Percentiles rank a stretch among this genome's conserved stretches.
Conservation (phyloP, 2,329 filamentous ascomycete genomes). For the Pseudogymnoascus sp. region DNA sequence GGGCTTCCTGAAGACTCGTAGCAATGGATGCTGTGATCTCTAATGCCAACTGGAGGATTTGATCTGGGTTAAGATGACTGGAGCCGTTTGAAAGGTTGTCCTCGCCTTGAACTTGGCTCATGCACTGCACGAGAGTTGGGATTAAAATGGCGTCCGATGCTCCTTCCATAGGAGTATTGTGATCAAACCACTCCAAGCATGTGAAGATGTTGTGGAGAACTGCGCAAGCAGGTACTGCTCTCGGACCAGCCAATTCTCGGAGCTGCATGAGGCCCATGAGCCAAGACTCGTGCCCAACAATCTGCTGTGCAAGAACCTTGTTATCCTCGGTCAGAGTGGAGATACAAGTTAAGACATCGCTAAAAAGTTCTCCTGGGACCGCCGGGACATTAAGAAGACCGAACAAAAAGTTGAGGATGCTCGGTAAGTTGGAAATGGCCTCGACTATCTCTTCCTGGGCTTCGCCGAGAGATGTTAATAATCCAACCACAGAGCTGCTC, state of each 20-base stretch:
- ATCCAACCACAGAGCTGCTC: conserved; percentile 42
- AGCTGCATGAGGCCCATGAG: conserved; percentile 43
- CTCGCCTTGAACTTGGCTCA: conserved; percentile 18
- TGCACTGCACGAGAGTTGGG: conserved; percentile 32
- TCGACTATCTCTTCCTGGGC: conserved; percentile 53
- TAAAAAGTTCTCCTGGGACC: conserved; percentile 31
- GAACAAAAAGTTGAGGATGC: conserved; percentile 46
- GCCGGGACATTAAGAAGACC: conserved; percentile 37
- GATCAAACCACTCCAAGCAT: conserved; percentile 44
- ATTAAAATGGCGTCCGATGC: conserved; percentile 44
- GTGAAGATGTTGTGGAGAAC: conserved; percentile 55
- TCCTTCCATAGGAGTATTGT: conserved; percentile 39
- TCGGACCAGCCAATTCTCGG: conserved; percentile 38
- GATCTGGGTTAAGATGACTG: conserved; percentile 21
- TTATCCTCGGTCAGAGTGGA: conserved; percentile 55
- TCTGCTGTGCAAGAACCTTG: conserved; percentile 39
- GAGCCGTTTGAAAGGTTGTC: conserved; percentile 15
- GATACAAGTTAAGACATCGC: conserved; percentile 46
- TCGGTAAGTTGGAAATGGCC: conserved; percentile 41
- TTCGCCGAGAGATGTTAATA: conserved; percentile 47
- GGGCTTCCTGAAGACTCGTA: conserved; percentile 45
- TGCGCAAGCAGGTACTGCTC: conserved; percentile 49
- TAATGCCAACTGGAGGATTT: conserved; percentile 38
- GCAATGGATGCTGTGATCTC: conserved; percentile 58
- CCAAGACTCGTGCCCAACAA: conserved; percentile 43